phyloP scores from a whole-genome alignment of 441 rosid species.

The Francoa sonchifolia region DNA sequence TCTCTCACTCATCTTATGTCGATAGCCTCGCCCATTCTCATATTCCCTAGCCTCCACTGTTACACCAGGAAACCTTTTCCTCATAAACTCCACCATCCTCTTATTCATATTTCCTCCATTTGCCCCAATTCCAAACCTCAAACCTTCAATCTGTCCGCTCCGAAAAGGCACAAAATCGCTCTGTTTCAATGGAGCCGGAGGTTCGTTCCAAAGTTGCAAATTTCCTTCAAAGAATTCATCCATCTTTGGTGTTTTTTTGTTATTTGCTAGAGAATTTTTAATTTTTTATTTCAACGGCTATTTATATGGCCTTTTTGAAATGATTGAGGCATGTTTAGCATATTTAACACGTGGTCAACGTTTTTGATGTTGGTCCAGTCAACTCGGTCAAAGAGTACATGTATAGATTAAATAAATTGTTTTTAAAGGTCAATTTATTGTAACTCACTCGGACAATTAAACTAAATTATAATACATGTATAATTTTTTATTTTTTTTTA shows the following conservation, averaged over 20 bases:
- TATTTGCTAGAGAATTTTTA: slow-evolving; percentile 5
- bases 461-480: too few relatives aligned
- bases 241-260: slow-evolving; percentile 18
- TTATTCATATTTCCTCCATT: slow-evolving; percentile 26
- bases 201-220: slow-evolving; percentile 14
- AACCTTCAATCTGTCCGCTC: slow-evolving; percentile 7
- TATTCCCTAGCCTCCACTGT: slow-evolving; percentile 11
- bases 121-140: neutral
- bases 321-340: slow-evolving; percentile 1
- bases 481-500: too few relatives aligned
- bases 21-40: slow-evolving; percentile 19
- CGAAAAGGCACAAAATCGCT: slow-evolving; percentile 33
- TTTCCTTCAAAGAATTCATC: slow-evolving; percentile 20
- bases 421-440: too few relatives aligned
- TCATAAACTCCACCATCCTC: slow-evolving; percentile 31
- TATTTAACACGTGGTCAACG: slow-evolving; percentile 19
- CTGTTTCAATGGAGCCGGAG: slow-evolving; percentile 1
- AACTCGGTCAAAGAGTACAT: too few relatives aligned
- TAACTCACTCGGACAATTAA: too few relatives aligned
- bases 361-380: too few relatives aligned
- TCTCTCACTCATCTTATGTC: slow-evolving; percentile 47
- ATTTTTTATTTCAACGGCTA: slow-evolving; percentile 4
- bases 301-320: slow-evolving; percentile 1
- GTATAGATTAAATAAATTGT: too few relatives aligned
- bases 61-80: slow-evolving; percentile 14